phyloP scores from a whole-genome alignment of 345 rosid genomes.

The Triadica sebifera region DNA sequence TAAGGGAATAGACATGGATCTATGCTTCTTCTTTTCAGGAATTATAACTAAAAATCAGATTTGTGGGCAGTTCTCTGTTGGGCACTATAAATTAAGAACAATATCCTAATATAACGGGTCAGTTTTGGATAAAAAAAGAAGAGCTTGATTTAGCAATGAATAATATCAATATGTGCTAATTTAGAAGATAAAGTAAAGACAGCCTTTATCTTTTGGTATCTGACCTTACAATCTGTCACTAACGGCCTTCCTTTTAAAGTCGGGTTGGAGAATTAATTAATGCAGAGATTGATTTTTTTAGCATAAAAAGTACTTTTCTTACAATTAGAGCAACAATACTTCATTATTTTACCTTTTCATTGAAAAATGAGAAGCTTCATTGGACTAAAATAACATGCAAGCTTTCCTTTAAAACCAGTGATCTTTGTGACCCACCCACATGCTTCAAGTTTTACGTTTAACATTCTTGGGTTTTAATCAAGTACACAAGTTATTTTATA shows the following conservation, averaged over 20 bases:
- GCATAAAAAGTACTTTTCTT: conserved; percentile 20
- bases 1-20: conserved; percentile 36
- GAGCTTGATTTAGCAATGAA: not conserved
- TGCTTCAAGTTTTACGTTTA: conserved; percentile 9
- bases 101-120: not conserved
- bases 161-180: no score
- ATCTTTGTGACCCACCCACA: not conserved
- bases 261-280: no score
- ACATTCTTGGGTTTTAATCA: not conserved
- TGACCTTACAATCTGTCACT: conserved; percentile 12
- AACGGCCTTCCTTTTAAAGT: no score
- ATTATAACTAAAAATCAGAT: not conserved
- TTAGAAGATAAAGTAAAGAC: not conserved
- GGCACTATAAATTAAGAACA: not conserved
- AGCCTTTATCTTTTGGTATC: not conserved
- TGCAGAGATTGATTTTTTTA: no score
- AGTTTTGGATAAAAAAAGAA: not conserved
- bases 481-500: no score
- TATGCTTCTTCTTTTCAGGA: not conserved
- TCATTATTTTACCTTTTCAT: conserved; percentile 15
- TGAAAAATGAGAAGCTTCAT: no score
- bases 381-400: no score
- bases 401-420: not conserved
- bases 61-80: conserved; percentile 8
- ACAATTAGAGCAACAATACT: conserved; percentile 27